These are phyloP conservation scores for Calycina herbarum DNA, from an alignment of 2,329 filamentous ascomycete species.

Conservation along the genomic window DNA sequence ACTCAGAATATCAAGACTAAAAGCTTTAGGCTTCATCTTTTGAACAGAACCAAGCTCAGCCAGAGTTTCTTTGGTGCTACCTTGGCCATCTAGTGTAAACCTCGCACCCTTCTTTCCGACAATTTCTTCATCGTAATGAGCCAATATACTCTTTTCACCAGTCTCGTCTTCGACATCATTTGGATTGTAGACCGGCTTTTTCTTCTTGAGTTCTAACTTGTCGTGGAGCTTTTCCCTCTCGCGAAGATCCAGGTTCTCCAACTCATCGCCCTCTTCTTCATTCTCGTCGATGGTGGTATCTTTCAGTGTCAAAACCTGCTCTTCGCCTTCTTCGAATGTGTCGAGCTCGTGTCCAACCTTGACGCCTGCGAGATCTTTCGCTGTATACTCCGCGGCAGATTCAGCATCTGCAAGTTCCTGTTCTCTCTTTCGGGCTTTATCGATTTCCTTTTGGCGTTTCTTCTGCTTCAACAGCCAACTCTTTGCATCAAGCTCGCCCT, in stretches of 20 bases:
- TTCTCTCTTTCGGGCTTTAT: slow-evolving; percentile 68
- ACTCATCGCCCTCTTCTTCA: slow-evolving; percentile 85
- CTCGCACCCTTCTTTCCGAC: slow-evolving; percentile 83
- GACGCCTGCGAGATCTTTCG: slow-evolving; percentile 83
- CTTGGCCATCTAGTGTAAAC: slow-evolving; percentile 82
- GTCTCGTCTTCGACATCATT: slow-evolving; percentile 67
- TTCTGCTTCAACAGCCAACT: slow-evolving; percentile 87
- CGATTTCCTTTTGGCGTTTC: slow-evolving; percentile 91
- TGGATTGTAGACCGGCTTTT: slow-evolving; percentile 84
- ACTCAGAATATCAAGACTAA: slow-evolving; percentile 74
- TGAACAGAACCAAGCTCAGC: slow-evolving; percentile 51
- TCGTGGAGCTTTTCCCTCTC: slow-evolving; percentile 74
- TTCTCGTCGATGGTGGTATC: slow-evolving; percentile 83
- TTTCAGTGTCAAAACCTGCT: slow-evolving; percentile 92
- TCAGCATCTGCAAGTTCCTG: slow-evolving; percentile 79
- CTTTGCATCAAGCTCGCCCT: slow-evolving; percentile 70
- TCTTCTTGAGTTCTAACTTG: slow-evolving; percentile 83
- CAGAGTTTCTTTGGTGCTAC: slow-evolving; percentile 64
- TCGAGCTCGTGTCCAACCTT: slow-evolving; percentile 87
- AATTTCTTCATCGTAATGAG: slow-evolving; percentile 96
- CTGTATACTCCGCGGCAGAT: slow-evolving; percentile 73
- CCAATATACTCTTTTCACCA: slow-evolving; percentile 67
- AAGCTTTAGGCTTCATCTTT: slow-evolving; percentile 64
- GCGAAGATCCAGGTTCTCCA: slow-evolving; percentile 73
- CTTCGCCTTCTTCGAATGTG: slow-evolving; percentile 77